Conservation (phyloP, 768 basidiomycete genomes). For the Tylopilus balloui region DNA sequence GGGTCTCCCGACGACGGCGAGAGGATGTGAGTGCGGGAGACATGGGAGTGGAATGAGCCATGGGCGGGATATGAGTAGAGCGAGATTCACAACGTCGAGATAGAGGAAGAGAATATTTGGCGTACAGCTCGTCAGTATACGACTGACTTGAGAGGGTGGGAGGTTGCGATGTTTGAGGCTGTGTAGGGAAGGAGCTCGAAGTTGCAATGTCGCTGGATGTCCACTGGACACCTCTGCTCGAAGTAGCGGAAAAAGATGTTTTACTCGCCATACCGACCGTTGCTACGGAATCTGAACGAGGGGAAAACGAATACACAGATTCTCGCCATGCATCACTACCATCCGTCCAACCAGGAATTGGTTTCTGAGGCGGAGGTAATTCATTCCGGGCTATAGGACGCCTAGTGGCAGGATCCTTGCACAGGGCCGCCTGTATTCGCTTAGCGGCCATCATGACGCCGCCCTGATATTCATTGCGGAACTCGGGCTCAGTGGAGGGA, state of each 20-base stretch:
- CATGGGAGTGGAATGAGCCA: constrained; percentile 34
- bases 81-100: constrained; percentile 52
- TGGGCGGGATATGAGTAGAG: constrained; percentile 35
- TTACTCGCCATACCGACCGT: constrained; percentile 27
- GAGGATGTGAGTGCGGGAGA: constrained; percentile 34
- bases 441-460: constrained; percentile 70
- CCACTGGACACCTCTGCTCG: constrained; percentile 49
- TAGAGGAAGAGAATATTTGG: constrained; percentile 53
- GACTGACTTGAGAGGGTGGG: constrained; percentile 29
- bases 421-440: constrained; percentile 47
- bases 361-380: constrained; percentile 35
- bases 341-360: constrained; percentile 67
- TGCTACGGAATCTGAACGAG: constrained; percentile 36
- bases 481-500: constrained; percentile 25
- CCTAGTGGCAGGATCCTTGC: constrained; percentile 38
- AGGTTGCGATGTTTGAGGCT: constrained; percentile 22
- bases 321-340: constrained; percentile 65
- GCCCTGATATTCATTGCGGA: constrained; percentile 43
- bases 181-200: constrained; percentile 24
- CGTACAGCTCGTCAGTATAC: constrained; percentile 45
- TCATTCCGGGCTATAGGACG: constrained; percentile 31
- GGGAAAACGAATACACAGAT: constrained; percentile 50
- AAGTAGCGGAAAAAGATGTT: constrained; percentile 46
- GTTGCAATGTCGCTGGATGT: constrained; percentile 34
- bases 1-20: constrained; percentile 44